Base-by-base conservation (phyloP, 2,329 filamentous ascomycete species). In the Cytospora piceicola region DNA sequence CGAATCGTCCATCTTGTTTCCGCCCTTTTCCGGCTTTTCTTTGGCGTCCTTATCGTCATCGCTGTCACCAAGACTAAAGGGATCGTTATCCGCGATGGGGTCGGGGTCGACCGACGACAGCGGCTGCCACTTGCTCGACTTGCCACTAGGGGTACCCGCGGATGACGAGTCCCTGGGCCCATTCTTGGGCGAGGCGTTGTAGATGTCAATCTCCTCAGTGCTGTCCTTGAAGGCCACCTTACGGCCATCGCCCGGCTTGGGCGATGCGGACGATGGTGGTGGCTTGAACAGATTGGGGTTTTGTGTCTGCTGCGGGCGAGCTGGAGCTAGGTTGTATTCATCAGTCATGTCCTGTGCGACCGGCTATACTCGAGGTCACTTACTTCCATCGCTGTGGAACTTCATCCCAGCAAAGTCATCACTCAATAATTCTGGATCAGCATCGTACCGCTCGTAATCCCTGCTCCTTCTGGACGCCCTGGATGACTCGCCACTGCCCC, bases 61-160 rank as follows among this genome's bases (percentile, higher is more conserved):
- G 73, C 93, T 96, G 72, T 98, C 94, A 6, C 95, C 95, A 17
- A 99, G 84, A 73, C 93, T 97, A 79, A 99, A 99, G 0, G 95
- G 95, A 74, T 99, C 95, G 72, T 97, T 94, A 71, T 98, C 93
- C 22, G 86, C 84, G 68, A 97, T 90, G 17, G 94, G 94, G 69
- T 87, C 90, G 1, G 94, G 93, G 69, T 96, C 92, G 17, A 97
- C 88, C 0, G 90, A 85, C 15, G 94, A 93, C 71, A 99, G 81
- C 12, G 95, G 94, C 77, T 99, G 94, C 95, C 95, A 99, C 81
- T 99, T 99, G 85, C 94, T 97, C 55, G 86, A 79, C 80, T 93
- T 95, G 70, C 80, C 78, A 29, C 72, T 73, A 53, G 79, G 74
- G 27, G 75, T 75, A 39, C 78, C 73, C 34, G 76, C 73, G 29